These are phyloP conservation scores for Mucor circinelloides DNA, from an alignment of 371 early-diverging fungal species.

Conservation along the genomic window DNA sequence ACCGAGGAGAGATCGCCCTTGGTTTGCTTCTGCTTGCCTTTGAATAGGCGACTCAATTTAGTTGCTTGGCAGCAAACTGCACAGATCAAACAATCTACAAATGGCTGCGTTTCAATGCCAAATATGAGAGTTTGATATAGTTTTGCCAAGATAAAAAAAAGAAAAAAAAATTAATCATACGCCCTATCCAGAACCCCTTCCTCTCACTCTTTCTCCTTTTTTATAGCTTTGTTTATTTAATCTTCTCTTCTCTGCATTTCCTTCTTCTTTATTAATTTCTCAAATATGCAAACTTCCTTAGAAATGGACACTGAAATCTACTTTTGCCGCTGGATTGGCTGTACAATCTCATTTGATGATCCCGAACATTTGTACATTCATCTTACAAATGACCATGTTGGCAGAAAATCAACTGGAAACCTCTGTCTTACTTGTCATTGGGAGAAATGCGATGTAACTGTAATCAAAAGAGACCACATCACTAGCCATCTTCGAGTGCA, in stretches of 20 bases:
- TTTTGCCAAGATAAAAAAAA: constrained; percentile 15
- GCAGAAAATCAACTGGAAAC: constrained; percentile 87
- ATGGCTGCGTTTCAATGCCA: constrained; percentile 9
- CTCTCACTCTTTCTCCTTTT: constrained; percentile 1
- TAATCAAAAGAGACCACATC: constrained; percentile 91
- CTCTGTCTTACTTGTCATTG: constrained; percentile 88
- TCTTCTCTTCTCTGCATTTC: background rate
- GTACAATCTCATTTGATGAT: constrained; percentile 62
- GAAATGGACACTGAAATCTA: constrained; percentile 19
- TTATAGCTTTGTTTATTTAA: constrained; percentile 1
- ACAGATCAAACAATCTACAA: background rate
- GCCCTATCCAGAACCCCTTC: constrained; percentile 6
- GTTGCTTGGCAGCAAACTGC: constrained; percentile 9
- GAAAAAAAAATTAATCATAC: constrained; percentile 12
- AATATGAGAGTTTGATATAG: background rate
- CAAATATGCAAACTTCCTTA: constrained; percentile 17
- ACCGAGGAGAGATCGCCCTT: background rate
- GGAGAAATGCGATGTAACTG: constrained; percentile 77
- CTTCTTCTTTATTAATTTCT: background rate
- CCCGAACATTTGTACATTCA: constrained; percentile 84
- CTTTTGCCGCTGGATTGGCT: constrained; percentile 57
- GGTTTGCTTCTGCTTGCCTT: background rate
- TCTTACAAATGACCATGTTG: constrained; percentile 86
- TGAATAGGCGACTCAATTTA: background rate
- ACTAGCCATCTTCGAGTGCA: constrained; percentile 92